Evolutionary conservation across 371 early-diverging fungal genomes (phyloP).

Genomic region (Mucor lusitanicus): DNA sequence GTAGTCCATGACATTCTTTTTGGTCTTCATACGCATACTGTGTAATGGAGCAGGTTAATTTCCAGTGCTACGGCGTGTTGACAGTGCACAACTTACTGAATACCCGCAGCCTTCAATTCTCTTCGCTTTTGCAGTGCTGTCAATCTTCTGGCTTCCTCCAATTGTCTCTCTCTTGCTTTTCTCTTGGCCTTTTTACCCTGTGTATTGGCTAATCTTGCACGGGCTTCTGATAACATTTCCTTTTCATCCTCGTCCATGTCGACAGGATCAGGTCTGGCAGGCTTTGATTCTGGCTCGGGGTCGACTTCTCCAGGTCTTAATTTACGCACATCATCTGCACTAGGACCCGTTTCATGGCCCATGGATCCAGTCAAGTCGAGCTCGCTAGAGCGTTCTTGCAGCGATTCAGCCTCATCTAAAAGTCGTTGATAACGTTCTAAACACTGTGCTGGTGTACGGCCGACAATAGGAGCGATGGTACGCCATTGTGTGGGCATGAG

Average conservation of each 20-base stretch:
- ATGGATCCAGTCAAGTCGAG: conserved; percentile 67
- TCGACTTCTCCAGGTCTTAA: conserved; percentile 96
- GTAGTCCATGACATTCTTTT: conserved; percentile 87
- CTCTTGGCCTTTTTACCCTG: conserved; percentile 99
- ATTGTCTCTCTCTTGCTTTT: conserved; percentile 95
- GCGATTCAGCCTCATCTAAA: conserved; percentile 92
- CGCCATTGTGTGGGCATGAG: conserved; percentile 99
- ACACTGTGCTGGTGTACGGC: conserved; percentile 98
- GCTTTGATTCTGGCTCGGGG: conserved; percentile 95
- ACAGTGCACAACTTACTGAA: conserved; percentile 65
- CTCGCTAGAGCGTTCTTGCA: conserved; percentile 62
- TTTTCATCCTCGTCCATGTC: conserved; percentile 99
- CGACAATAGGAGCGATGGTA: conserved; percentile 97
- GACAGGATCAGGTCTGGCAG: conserved; percentile 97
- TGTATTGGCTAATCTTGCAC: conserved; percentile 97
- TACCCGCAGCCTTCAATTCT: conserved; percentile 96
- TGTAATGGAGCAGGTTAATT: not conserved
- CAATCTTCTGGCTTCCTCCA: conserved; percentile 93
- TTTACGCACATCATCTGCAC: conserved; percentile 76
- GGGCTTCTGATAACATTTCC: conserved; percentile 97
- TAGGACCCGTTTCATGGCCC: conserved; percentile 76
- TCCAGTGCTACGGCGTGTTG: not conserved
- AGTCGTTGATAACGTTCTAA: conserved; percentile 94
- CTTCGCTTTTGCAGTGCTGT: conserved; percentile 91
- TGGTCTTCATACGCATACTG: conserved; percentile 59